phyloP scores from a whole-genome alignment of 306 rosid species.

The Cucurbita ficifolia region DNA sequence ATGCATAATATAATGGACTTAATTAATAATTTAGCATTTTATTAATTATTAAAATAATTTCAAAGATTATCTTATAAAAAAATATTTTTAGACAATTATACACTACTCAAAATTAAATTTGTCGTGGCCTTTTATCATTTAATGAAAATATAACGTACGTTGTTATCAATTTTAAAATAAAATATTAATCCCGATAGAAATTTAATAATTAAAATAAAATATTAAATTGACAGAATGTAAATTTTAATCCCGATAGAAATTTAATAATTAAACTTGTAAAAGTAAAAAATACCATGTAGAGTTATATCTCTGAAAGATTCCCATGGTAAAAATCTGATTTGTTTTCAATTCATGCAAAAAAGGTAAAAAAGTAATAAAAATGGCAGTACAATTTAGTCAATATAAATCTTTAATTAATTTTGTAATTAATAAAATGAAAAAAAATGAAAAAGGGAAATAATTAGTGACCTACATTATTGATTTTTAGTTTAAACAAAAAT shows the following conservation, averaged over 20 bases:
- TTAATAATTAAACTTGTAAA: too few species aligned
- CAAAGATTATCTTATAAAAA: too few species aligned
- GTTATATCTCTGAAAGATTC: not conserved
- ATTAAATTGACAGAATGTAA: too few species aligned
- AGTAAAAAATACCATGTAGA: too few species aligned
- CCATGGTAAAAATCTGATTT: not conserved
- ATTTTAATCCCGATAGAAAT: too few species aligned
- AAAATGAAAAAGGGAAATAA: not conserved
- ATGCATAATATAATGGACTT: not conserved
- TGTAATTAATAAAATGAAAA: not conserved
- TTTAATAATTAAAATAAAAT: too few species aligned
- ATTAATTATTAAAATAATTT: not conserved
- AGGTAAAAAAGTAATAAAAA: not conserved
- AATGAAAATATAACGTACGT: not conserved
- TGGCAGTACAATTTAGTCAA: not conserved
- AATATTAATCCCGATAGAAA: too few species aligned
- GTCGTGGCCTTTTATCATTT: too few species aligned
- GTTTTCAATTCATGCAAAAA: not conserved
- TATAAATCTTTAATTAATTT: not conserved
- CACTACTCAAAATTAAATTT: too few species aligned
- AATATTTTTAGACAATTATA: too few species aligned
- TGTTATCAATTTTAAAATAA: too few species aligned
- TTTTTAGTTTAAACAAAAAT: not conserved
- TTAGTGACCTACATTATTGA: not conserved
- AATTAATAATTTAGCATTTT: not conserved